Base-by-base conservation (phyloP, 352 stramenopile species). In the Globisporangium megalacanthum region DNA sequence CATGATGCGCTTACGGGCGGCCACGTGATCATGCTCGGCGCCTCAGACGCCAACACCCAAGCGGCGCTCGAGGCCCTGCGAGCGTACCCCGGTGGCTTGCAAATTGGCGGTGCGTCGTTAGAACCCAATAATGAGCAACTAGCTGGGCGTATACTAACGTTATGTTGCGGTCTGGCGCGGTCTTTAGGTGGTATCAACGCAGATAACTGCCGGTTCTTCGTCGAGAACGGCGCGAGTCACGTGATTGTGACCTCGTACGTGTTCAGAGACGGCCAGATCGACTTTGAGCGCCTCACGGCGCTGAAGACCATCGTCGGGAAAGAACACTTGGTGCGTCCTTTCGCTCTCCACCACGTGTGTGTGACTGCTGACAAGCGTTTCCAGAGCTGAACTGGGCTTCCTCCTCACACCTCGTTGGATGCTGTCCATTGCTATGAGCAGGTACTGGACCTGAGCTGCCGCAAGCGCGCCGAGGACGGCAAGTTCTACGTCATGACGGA, bases 21-120 rank as follows among this genome's bases (percentile, higher is more conserved):
- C 20, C 97, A 99, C 66, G 94, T 99, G 22, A 99, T 99, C 66
- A 99, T 99, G 94, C 76, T 99, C 17, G 96, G 96, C n/a, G 73
- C 82, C 9, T 89, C 79, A 4, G 74, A 90, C 55, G 91, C 81
- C 19, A 99, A 98, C 70, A 86, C 92, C 54, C 76, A 94, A 41
- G 94, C 95, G 35, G 92, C 89, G 2, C 58, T 96, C 17, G 75
- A 86, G 25, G 95, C 94, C 10, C 64, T 98, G 25, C 52, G 64
- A 29, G 85, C 85, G 17, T 99, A 97, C 64, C 96, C 95, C 0
- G 69, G 83, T 36, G 93, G 92, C 7, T 72, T 99, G 37, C 97
- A 99, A 76, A 80, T 99, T 39, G 97, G 97, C 58, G 97, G 97
- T 92, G 39, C 35, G 33, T 60, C 25, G 25, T 29, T 29, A 29